Evolutionary conservation across 2,329 filamentous ascomycete genomes (phyloP), one percentile per base, ranked within the genome.

Genomic region (Botrytis sinoallii): DNA sequence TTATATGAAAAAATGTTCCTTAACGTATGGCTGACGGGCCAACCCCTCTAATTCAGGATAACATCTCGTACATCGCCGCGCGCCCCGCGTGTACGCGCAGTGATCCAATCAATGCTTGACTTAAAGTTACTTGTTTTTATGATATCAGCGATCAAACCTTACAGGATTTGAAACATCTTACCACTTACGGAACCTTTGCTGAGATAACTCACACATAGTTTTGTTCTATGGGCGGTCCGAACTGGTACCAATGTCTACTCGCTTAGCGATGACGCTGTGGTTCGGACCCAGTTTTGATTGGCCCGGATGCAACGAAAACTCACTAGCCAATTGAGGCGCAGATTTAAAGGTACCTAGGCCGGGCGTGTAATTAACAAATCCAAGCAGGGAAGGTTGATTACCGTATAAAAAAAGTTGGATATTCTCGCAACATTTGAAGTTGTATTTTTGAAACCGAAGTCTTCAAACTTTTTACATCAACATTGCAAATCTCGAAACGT

Each of bases 21-120:
- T 42, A 0, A 12, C 0, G 14, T 16, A 42, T 16, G 3, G 40
- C 10, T 14, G 1, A 16, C 40, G 12, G 3, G 12, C 10, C 10
- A 16, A 1, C 12, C 40, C 4, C 40, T 42, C 40, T 42, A 42
- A 16, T 42, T 16, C 3, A 14, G 40, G 40, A 3, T 42, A 42
- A 16, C 12, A 16, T 42, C 40, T 42, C 40, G 12, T 42, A 16
- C 40, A 16, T 42, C 3, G 4, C 40, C 14, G 12, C 40, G 40
- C 4, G 2, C 14, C 40, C 12, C 12, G 40, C 40, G 40, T 12
- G 14, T 16, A 42, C 14, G 5, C 12, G 40, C 12, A 42, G 40
- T 42, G 40, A 42, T 42, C 14, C 40, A 42, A 42, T 42, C 40
- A 14, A 42, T 3, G 40, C 40, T 42, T 42, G 14, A 16, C 12